Evolutionary conservation across 257 asterid genomes (phyloP).

Genomic region (Plantago major): DNA sequence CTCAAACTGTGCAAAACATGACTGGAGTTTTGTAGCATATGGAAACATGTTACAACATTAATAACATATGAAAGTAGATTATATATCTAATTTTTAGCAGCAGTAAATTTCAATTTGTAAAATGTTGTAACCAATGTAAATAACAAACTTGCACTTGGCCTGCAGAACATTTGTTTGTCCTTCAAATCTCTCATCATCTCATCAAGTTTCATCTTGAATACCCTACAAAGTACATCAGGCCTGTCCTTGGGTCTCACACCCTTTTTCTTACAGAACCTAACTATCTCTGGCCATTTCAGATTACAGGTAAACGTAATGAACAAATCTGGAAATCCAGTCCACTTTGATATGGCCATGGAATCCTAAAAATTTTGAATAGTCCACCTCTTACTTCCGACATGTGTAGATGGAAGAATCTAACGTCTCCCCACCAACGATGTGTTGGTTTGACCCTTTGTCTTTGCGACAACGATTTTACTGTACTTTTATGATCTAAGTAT

Average conservation of each 20-base stretch:
- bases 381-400: background rate
- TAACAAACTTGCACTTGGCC: background rate
- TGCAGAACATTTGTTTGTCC: background rate
- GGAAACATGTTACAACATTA: too few species aligned
- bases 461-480: background rate
- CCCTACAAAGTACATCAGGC: background rate
- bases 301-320: background rate
- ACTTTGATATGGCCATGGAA: background rate
- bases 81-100: too few species aligned
- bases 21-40: too few species aligned
- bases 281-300: background rate
- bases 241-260: background rate
- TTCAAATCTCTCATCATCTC: background rate
- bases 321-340: background rate
- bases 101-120: too few species aligned
- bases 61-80: too few species aligned
- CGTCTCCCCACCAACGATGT: background rate
- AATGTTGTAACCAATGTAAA: too few species aligned
- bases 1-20: too few species aligned
- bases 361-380: background rate
- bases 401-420: background rate
- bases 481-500: background rate
- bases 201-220: background rate
- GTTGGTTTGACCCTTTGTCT: background rate
- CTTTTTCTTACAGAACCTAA: background rate